Base-by-base conservation (phyloP, 495 filamentous ascomycete genomes). In the Diplogelasinospora grovesii region DNA sequence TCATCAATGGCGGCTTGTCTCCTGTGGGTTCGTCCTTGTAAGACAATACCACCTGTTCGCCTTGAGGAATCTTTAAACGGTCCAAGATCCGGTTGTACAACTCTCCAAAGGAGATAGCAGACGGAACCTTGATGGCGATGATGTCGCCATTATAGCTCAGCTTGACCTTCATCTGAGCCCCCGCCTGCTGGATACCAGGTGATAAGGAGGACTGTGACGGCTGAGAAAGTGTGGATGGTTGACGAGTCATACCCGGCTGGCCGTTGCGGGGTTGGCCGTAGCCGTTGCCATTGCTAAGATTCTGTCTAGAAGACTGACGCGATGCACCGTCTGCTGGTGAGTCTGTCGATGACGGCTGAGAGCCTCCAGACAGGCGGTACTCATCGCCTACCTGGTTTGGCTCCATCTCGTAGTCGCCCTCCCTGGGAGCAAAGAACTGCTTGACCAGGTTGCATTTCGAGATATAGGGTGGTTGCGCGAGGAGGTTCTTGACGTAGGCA, bases 401-500 rank as follows among this genome's bases (percentile, higher is more conserved):
- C 37, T 95, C 87, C 20, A 95, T 85, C 62, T 96, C 89, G 54
- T 90, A 89, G 64, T 98, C 92, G 15, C 86, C 87, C 48, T 86
- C 80, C 26, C 89, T 75, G 3, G 92, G 93, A 3, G 82, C 81
- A 52, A 98, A 97, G 59, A 98, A 81, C 53, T 86, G 76, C 51
- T 84, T 88, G 11, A 97, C 88, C 13, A 97, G 64, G 25, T 73
- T 75, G 59, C 86, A 89, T 39, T 76, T 77, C 4, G 87, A 74
- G 38, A 98, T 96, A 53, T 96, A 83, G 4, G 78, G 65, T 6
- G 87, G 81, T 63, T 96, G 83, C 22, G 78, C 72, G 3, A 98
- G 68, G 6, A 98, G 76, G 46, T 89, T 88, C 62, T 89, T 89
- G 51, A 98, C 86, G 48, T 98, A 98, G 41, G 89, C 83, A 55